A percentile compares a stretch with the other conserved stretches of the same genome.
Evolutionary conservation across 257 asterid species (phyloP).

Genomic region (Nyctanthes arbortristis): DNA sequence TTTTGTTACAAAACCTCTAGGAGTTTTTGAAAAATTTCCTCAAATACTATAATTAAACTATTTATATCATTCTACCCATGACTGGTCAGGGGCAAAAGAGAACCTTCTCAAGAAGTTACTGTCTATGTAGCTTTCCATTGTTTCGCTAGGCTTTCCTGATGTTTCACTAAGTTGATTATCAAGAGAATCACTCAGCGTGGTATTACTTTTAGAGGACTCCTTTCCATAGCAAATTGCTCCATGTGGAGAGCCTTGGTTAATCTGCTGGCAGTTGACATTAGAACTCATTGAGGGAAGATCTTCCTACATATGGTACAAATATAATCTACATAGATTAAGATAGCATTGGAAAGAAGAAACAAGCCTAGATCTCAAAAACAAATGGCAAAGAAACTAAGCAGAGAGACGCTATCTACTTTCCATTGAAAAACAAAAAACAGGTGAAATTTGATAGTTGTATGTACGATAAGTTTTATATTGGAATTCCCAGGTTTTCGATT

Average conservation of each 20-base stretch:
- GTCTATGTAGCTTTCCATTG: slow-evolving; percentile 39
- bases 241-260: slow-evolving; percentile 36
- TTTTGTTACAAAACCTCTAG: no score
- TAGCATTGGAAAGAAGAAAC: background rate
- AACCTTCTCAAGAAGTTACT: slow-evolving; percentile 80
- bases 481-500: background rate
- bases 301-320: slow-evolving; percentile 41
- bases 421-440: background rate
- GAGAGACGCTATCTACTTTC: background rate
- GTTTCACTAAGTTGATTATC: slow-evolving; percentile 33
- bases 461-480: background rate
- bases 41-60: no score
- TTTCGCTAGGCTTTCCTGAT: slow-evolving; percentile 49
- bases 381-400: background rate
- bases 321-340: background rate
- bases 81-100: slow-evolving; percentile 21
- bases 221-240: slow-evolving; percentile 29
- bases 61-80: slow-evolving; percentile 18
- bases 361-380: background rate
- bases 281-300: slow-evolving; percentile 41
- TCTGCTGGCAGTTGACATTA: slow-evolving; percentile 32
- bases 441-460: background rate
- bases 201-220: slow-evolving; percentile 34
- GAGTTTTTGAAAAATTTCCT: background rate
- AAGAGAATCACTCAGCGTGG: slow-evolving; percentile 33